These are phyloP conservation scores for Aureobasidium sp. DNA, from an alignment of 2,329 filamentous ascomycete species.

Conservation along the genomic window DNA sequence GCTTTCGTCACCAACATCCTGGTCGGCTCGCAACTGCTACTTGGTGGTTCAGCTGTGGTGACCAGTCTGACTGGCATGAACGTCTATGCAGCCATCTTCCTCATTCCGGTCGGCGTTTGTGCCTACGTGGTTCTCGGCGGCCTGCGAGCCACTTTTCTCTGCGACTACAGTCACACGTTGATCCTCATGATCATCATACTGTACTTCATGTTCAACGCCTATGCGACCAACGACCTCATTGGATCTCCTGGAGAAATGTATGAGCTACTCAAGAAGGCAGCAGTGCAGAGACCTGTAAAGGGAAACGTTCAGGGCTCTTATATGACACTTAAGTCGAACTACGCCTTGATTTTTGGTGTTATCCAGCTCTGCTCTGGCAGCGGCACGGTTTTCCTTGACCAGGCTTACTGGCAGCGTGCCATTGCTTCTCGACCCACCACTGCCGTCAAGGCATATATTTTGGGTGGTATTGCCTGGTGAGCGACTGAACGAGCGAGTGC, in stretches of 20 bases:
- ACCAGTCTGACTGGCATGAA: conserved; percentile 37
- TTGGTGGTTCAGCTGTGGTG: conserved; percentile 38
- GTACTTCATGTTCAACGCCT: conserved; percentile 38
- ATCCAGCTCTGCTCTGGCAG: conserved; percentile 33
- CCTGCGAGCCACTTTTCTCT: conserved; percentile 36
- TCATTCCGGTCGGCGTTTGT: conserved; percentile 35
- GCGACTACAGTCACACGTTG: conserved; percentile 33
- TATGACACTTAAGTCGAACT: conserved; percentile 33
- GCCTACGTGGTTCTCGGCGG: conserved; percentile 32
- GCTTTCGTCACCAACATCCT: conserved; percentile 37
- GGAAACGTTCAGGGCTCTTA: conserved; percentile 36
- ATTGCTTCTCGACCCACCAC: conserved; percentile 32
- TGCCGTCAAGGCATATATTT: conserved; percentile 31
- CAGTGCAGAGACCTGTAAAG: conserved; percentile 28
- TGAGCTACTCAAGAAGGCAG: conserved; percentile 33
- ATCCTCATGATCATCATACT: conserved; percentile 38
- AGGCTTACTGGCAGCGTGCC: conserved; percentile 41
- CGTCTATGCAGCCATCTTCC: conserved; percentile 36
- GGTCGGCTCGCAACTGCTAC: conserved; percentile 34
- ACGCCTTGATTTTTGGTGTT: conserved; percentile 35
- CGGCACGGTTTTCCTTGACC: conserved; percentile 26
- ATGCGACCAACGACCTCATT: conserved; percentile 32
- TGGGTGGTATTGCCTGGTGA: conserved; percentile 42
- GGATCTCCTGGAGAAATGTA: conserved; percentile 34
- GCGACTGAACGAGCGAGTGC: conserved; percentile 18